These are phyloP conservation scores for Exophiala aquamarina DNA, from an alignment of 2,329 filamentous ascomycete species.

Conservation along the genomic window DNA sequence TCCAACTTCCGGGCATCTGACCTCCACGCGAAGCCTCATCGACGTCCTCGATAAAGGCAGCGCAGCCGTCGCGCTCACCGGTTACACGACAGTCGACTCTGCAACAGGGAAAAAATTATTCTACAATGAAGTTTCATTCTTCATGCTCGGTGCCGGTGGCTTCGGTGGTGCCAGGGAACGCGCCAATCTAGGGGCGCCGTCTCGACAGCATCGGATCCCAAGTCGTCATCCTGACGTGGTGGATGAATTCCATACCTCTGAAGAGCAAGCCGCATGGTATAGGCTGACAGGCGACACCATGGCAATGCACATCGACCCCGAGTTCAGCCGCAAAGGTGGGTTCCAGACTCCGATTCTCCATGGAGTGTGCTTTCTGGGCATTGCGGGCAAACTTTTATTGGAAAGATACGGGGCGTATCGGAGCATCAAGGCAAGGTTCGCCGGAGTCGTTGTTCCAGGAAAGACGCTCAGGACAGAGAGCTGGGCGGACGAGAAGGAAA, in stretches of 20 bases:
- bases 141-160: slow-evolving; percentile 84
- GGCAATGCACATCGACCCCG: slow-evolving; percentile 91
- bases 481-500: slow-evolving; percentile 71
- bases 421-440: slow-evolving; percentile 90
- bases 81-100: slow-evolving; percentile 78
- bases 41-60: slow-evolving; percentile 96
- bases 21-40: slow-evolving; percentile 61
- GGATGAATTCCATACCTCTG: slow-evolving; percentile 78
- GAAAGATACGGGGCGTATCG: slow-evolving; percentile 77
- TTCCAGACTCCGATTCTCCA: slow-evolving; percentile 93
- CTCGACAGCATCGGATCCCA: slow-evolving; percentile 75
- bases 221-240: slow-evolving; percentile 74
- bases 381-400: slow-evolving; percentile 86
- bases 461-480: slow-evolving; percentile 88
- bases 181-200: slow-evolving; percentile 72
- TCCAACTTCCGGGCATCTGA: slow-evolving; percentile 64
- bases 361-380: slow-evolving; percentile 89
- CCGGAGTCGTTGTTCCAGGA: slow-evolving; percentile 69
- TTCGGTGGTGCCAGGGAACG: slow-evolving; percentile 82
- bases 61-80: slow-evolving; percentile 77
- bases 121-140: slow-evolving; percentile 93
- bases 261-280: slow-evolving; percentile 92
- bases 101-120: slow-evolving; percentile 84
- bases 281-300: slow-evolving; percentile 91
- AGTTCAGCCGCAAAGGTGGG: slow-evolving; percentile 88